These are phyloP conservation scores for Globisporangium camurandrum DNA, from an alignment of 352 stramenopile genomes.

Conservation along the genomic window DNA sequence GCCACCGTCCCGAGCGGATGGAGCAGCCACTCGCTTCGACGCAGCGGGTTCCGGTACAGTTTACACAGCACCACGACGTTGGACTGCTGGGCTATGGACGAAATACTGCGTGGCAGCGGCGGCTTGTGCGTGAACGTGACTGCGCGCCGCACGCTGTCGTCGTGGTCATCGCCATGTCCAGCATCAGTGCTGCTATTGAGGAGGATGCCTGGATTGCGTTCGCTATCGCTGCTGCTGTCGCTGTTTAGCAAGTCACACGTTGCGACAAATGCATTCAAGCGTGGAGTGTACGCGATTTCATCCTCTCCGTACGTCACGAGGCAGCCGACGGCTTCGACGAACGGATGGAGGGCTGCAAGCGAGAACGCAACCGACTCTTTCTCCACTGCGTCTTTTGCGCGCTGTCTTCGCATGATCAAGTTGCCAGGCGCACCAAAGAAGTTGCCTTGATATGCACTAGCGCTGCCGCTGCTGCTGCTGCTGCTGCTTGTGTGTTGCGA, in stretches of 20 bases:
- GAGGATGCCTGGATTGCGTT: too few species aligned
- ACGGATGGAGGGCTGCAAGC: constrained; percentile 30
- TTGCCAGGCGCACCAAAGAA: constrained; percentile 27
- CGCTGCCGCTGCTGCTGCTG: too few species aligned
- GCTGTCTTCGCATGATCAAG: constrained; percentile 24
- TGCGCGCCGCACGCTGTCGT: constrained; percentile 15
- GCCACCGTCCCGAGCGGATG: constrained; percentile 27
- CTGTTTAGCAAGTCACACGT: constrained; percentile 25
- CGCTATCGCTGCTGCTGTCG: constrained; percentile 1
- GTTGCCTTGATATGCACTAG: too few species aligned
- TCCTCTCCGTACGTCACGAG: constrained; percentile 39
- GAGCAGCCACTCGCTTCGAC: constrained; percentile 30
- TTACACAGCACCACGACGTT: constrained; percentile 51
- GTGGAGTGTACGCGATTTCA: constrained; percentile 32
- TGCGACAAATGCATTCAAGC: constrained; percentile 38
- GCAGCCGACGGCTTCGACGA: constrained; percentile 40
- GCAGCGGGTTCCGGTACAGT: constrained; percentile 32
- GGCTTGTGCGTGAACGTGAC: constrained; percentile 21
- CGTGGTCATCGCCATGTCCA: constrained; percentile 5
- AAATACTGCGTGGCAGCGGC: not conserved
- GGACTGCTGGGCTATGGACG: too few species aligned
- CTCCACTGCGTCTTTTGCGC: constrained; percentile 30
- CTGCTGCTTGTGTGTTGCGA: not conserved
- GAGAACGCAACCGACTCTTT: constrained; percentile 32
- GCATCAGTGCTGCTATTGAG: too few species aligned